phyloP scores from a whole-genome alignment of 345 rosid genomes.

The Eucalyptus coolabah region DNA sequence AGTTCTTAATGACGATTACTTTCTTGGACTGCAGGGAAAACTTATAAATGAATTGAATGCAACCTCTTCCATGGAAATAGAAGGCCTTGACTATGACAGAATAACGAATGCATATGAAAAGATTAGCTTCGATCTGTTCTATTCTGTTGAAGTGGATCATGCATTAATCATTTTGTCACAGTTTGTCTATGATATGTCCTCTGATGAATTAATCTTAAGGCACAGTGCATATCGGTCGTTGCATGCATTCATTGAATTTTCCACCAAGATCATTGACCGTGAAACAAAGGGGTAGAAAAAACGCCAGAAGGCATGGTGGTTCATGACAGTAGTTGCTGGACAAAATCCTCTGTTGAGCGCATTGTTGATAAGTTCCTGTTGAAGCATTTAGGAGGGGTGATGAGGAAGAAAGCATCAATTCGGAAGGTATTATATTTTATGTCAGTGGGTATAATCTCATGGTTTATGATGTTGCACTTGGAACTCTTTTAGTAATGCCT shows the following conservation, averaged over 20 bases:
- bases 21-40: conserved; percentile 46
- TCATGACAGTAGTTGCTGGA: conserved; percentile 50
- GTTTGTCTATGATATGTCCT: conserved; percentile 60
- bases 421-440: conserved; percentile 41
- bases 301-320: conserved; percentile 9
- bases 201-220: conserved; percentile 62
- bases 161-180: conserved; percentile 66
- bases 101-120: conserved; percentile 54
- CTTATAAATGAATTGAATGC: conserved; percentile 55
- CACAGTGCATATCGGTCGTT: conserved; percentile 61
- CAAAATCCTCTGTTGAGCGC: conserved; percentile 25
- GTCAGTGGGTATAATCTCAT: background rate
- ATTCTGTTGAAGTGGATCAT: conserved; percentile 36
- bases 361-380: conserved; percentile 50
- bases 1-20: background rate
- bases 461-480: background rate
- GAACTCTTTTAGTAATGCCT: background rate
- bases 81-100: conserved; percentile 72
- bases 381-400: conserved; percentile 59
- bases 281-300: conserved; percentile 10
- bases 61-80: conserved; percentile 59
- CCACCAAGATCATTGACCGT: conserved; percentile 26
- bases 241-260: conserved; percentile 67
- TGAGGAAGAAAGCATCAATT: conserved; percentile 39
- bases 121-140: conserved; percentile 40